A percentile compares a stretch with the other conserved stretches of the same genome.
Conservation (phyloP, 768 basidiomycete species). For the Leccinum sublutescens region DNA sequence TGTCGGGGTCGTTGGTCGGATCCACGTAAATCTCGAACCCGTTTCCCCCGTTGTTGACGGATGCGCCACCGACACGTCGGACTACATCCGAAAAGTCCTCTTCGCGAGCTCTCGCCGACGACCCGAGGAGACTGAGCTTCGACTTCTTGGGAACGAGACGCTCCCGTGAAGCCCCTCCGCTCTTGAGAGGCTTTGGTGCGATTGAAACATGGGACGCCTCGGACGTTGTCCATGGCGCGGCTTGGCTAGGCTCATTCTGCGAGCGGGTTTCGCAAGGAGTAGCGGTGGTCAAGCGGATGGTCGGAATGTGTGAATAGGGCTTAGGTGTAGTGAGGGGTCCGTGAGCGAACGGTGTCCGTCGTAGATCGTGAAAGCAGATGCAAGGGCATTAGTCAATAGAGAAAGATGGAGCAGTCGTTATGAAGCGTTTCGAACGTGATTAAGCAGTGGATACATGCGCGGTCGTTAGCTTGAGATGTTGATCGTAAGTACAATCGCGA, state of each 20-base stretch:
- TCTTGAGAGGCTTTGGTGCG: slow-evolving; percentile 28
- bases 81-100: slow-evolving; percentile 62
- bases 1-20: slow-evolving; percentile 58
- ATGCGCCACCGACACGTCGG: slow-evolving; percentile 42
- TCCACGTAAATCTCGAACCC: slow-evolving; percentile 76
- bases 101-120: slow-evolving; percentile 29
- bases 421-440: slow-evolving; percentile 16
- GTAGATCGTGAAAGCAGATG: slow-evolving; percentile 32
- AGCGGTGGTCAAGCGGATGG: slow-evolving; percentile 68
- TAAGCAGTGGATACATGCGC: slow-evolving; percentile 6
- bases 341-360: slow-evolving; percentile 24
- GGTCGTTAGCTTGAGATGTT: slow-evolving; percentile 26
- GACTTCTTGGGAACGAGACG: slow-evolving; percentile 74
- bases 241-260: slow-evolving; percentile 27
- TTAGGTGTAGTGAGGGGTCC: slow-evolving; percentile 26
- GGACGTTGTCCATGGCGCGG: slow-evolving; percentile 23
- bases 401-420: slow-evolving; percentile 23
- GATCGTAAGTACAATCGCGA: slow-evolving; percentile 22
- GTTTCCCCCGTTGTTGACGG: slow-evolving; percentile 31
- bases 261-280: slow-evolving; percentile 55
- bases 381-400: slow-evolving; percentile 29
- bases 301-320: slow-evolving; percentile 43
- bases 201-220: slow-evolving; percentile 17
- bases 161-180: slow-evolving; percentile 32
- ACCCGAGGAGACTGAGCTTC: slow-evolving; percentile 50